A percentile compares a stretch with the other conserved stretches of the same genome.
These are phyloP conservation scores for Neofusicoccum cordaticola DNA, from an alignment of 2,329 filamentous ascomycete species.

Conservation along the genomic window DNA sequence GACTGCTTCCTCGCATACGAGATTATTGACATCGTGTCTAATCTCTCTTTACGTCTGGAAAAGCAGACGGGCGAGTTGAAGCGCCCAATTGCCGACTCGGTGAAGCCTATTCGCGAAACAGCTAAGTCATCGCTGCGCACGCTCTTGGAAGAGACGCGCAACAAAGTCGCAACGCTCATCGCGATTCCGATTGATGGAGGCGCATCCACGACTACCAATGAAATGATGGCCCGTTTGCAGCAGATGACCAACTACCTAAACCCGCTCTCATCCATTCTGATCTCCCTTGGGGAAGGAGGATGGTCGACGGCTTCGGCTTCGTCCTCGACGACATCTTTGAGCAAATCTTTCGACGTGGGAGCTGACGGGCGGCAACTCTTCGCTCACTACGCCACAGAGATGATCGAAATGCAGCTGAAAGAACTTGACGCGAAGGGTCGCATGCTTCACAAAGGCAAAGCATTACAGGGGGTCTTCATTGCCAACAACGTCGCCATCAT, in stretches of 20 bases:
- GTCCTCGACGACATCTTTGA: conserved; percentile 56
- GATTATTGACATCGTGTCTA: conserved; percentile 84
- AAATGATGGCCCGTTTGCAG: conserved; percentile 83
- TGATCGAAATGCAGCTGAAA: conserved; percentile 75
- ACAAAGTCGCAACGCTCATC: conserved; percentile 63
- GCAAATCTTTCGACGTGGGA: conserved; percentile 78
- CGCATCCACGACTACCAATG: conserved; percentile 71
- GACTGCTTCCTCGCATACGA: conserved; percentile 96
- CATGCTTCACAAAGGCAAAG: conserved; percentile 70
- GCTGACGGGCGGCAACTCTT: conserved; percentile 87
- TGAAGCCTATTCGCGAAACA: conserved; percentile 88
- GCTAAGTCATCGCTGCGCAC: conserved; percentile 82
- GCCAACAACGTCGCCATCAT: conserved; percentile 84
- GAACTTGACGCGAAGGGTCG: conserved; percentile 74
- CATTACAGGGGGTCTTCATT: conserved; percentile 80
- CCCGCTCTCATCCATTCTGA: conserved; percentile 84
- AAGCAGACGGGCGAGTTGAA: conserved; percentile 83
- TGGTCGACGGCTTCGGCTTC: conserved; percentile 61
- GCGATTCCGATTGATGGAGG: conserved; percentile 75
- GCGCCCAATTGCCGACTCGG: conserved; percentile 72
- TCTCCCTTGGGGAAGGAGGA: conserved; percentile 87
- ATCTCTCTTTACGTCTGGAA: conserved; percentile 75
- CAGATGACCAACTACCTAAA: conserved; percentile 83
- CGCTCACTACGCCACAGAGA: conserved; percentile 84
- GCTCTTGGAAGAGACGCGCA: conserved; percentile 78